A percentile compares a stretch with the other conserved stretches of the same genome.
Conservation (phyloP, 768 basidiomycete species). For the Hypholoma sublateritium region DNA sequence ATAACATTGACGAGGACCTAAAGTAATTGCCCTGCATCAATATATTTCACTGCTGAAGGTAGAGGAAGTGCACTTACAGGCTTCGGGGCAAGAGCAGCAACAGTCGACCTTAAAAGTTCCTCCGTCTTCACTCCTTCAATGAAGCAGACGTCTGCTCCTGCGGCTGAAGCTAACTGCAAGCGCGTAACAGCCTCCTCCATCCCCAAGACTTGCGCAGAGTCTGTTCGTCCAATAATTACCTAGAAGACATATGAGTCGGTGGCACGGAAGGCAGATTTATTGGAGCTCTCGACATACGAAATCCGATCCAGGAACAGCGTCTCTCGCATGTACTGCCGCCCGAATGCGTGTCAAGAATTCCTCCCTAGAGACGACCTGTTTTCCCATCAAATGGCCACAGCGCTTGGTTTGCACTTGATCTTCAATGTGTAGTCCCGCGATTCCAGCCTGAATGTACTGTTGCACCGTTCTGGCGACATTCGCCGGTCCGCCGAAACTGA, state of each 20-base stretch:
- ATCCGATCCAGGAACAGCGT: conserved; percentile 78
- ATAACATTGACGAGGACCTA: conserved; percentile 74
- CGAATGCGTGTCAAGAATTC: conserved; percentile 74
- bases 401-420: conserved; percentile 82
- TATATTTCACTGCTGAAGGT: neutral
- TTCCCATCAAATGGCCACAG: conserved; percentile 76
- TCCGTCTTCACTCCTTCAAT: conserved; percentile 76
- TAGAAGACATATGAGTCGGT: conserved; percentile 17
- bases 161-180: conserved; percentile 68
- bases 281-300: conserved; percentile 41
- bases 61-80: conserved; percentile 38
- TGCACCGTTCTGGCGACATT: conserved; percentile 75
- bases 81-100: conserved; percentile 68
- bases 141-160: conserved; percentile 79
- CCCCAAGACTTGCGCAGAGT: conserved; percentile 75
- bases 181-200: conserved; percentile 75
- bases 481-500: conserved; percentile 64
- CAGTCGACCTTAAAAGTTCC: conserved; percentile 63
- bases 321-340: conserved; percentile 75
- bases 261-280: no score
- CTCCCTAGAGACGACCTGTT: conserved; percentile 77
- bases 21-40: neutral
- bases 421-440: conserved; percentile 76
- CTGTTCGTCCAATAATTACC: conserved; percentile 76
- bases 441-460: conserved; percentile 66